Evolutionary conservation across 176 grass and related monocot species (phyloP).

Genomic region (Triticum dicoccoides): DNA sequence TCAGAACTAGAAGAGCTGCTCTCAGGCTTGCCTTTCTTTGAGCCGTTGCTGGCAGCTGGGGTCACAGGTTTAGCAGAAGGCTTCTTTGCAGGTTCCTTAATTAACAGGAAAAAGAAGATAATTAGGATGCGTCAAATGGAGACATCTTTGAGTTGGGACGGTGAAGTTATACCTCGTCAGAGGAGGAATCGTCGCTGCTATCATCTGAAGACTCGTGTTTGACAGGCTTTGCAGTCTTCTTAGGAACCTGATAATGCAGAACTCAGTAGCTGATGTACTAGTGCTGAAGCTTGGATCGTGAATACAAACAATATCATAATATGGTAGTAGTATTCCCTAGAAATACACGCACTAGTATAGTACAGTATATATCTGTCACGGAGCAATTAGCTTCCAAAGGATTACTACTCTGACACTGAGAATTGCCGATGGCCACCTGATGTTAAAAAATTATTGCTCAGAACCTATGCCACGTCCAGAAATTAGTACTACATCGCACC

Average conservation of each 20-base stretch:
- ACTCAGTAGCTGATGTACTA: neutral
- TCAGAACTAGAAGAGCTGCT: conserved; percentile 46
- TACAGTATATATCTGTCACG: neutral
- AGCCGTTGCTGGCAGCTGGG: conserved; percentile 23
- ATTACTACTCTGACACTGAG: neutral
- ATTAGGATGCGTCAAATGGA: neutral
- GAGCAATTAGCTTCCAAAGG: neutral
- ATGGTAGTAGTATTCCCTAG: conserved; percentile 8
- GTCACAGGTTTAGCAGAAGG: conserved; percentile 18
- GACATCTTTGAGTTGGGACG: neutral
- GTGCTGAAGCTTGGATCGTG: neutral
- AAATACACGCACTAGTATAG: neutral
- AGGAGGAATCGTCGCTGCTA: conserved; percentile 56
- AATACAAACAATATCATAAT: neutral
- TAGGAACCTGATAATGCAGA: neutral
- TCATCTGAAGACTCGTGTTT: conserved; percentile 55
- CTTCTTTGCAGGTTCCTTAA: conserved; percentile 64
- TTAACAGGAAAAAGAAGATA: neutral
- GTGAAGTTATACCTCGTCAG: conserved; percentile 55
- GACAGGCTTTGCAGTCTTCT: conserved; percentile 47
- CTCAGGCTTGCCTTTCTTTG: conserved; percentile 49
- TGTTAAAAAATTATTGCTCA: neutral
- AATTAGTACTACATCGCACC: neutral
- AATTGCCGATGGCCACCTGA: neutral
- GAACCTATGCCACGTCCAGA: neutral